These are phyloP conservation scores for Umbellularia californica DNA, from an alignment of 164 flowering plant genomes.

Conservation along the genomic window DNA sequence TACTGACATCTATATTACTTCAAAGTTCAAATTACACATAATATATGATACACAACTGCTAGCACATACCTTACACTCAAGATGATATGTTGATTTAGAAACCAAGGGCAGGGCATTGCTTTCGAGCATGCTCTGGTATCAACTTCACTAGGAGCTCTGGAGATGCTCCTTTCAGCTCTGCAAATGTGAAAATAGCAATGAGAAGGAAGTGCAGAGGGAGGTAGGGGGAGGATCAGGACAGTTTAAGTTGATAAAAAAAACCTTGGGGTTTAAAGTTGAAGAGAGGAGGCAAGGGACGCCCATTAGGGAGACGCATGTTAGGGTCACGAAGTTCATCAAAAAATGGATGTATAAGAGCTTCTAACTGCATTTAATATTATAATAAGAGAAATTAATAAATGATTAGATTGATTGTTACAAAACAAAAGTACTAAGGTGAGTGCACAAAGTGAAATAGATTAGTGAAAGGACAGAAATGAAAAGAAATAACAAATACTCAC, in stretches of 20 bases:
- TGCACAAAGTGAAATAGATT: background rate
- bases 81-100: slow-evolving; percentile 10
- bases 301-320: slow-evolving; percentile 33
- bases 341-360: slow-evolving; percentile 31
- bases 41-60: slow-evolving; percentile 8
- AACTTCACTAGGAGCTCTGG: slow-evolving; percentile 28
- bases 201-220: background rate
- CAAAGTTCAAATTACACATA: background rate
- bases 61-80: slow-evolving; percentile 5
- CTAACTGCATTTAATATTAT: slow-evolving; percentile 21
- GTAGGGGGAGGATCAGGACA: background rate
- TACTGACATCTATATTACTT: background rate
- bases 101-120: slow-evolving; percentile 34
- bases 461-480: background rate
- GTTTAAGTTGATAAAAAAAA: slow-evolving; percentile 1
- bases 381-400: background rate
- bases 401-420: too few species aligned
- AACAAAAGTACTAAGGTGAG: background rate
- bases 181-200: background rate
- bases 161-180: slow-evolving; percentile 35
- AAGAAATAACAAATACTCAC: slow-evolving; percentile 31
- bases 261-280: slow-evolving; percentile 38
- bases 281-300: slow-evolving; percentile 34
- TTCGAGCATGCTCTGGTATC: slow-evolving; percentile 34
- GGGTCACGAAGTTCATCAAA: slow-evolving; percentile 37